Conservation (phyloP, 176 grass and related monocot genomes). For the Cenchrus americanus region DNA sequence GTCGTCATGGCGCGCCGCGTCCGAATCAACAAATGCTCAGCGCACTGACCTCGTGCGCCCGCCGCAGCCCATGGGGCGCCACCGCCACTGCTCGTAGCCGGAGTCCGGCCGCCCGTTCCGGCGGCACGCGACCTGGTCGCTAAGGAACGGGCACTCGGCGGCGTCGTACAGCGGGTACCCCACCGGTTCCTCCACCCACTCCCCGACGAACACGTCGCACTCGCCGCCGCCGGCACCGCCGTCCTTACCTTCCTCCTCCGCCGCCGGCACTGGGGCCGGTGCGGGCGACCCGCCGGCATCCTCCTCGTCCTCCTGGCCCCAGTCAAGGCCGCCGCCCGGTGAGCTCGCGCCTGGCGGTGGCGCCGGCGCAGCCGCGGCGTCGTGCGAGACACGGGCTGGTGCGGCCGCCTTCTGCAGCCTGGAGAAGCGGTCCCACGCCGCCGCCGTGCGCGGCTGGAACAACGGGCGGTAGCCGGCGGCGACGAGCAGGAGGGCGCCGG, state of each 20-base stretch:
- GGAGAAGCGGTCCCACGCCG: conserved; percentile 27
- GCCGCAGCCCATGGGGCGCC: conserved; percentile 48
- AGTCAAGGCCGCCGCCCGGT: background rate
- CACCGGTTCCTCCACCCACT: conserved; percentile 49
- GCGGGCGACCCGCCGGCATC: background rate
- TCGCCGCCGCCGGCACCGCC: background rate
- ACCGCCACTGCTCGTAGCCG: conserved; percentile 69
- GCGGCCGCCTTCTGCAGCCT: background rate
- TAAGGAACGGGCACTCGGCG: conserved; percentile 64
- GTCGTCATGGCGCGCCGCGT: background rate
- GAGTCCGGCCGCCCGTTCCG: conserved; percentile 62
- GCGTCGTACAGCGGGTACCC: conserved; percentile 58
- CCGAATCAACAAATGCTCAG: background rate
- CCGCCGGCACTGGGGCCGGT: background rate
- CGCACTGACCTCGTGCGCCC: conserved; percentile 2
- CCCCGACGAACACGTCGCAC: conserved; percentile 60
- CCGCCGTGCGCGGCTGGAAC: background rate
- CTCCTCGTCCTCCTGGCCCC: background rate
- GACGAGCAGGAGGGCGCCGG: conserved; percentile 20
- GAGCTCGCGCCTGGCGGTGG: background rate
- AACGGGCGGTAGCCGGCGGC: conserved; percentile 10
- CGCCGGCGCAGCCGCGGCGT: background rate
- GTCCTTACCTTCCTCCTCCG: background rate
- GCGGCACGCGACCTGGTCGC: conserved; percentile 69
- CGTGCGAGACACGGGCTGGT: background rate